Evolutionary conservation across 768 basidiomycete species (phyloP), one percentile per base, ranked within the genome.

Genomic region (Clavulina sp.): DNA sequence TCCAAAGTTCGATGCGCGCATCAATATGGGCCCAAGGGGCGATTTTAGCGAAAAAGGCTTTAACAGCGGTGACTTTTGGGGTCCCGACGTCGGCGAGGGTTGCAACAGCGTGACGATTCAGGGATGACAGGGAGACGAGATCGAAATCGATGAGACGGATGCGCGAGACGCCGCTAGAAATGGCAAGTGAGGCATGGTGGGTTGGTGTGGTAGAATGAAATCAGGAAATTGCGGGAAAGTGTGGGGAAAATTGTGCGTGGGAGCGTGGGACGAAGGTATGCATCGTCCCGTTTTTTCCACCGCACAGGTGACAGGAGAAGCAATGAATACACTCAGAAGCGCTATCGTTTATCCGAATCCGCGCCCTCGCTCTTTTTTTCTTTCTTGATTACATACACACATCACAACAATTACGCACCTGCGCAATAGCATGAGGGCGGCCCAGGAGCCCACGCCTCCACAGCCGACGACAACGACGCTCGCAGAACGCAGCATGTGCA

Each of bases 371-470:
- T 38, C 36, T 38, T 38, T 38, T 13, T 38, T 38, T 38, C 21
- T 38, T 13, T 38, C 21, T 38, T 38, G 9, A 13, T 38, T 38
- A 13, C 21, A 13, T 38, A 38, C 13, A 13, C 19, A 9, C 19
- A 9, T 9, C 19, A 9, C 36, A 38, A 18, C 38, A 32, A 30
- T 3, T 28, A 76, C 85, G 62, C 61, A 91, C 84, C 88, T 91
- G 62, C 91, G 69, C 41, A 78, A 81, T 26, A 89, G 76, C 93
- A 93, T 93, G 30, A 93, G 76, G 16, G 91, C 89, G 33, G 80
- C 84, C 86, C 89, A 93, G 61, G 86, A 91, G 0, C 95, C 95
- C 0, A 99, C 95, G 2, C 95, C 93, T 53, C 95, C 95, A 57
- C 91, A 88, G 4, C 95, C 95, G 2, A 99, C 81, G 19, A 97